phyloP scores from a whole-genome alignment of 192 early-diverging fungal species.

The Helicostylum pulchrum region DNA sequence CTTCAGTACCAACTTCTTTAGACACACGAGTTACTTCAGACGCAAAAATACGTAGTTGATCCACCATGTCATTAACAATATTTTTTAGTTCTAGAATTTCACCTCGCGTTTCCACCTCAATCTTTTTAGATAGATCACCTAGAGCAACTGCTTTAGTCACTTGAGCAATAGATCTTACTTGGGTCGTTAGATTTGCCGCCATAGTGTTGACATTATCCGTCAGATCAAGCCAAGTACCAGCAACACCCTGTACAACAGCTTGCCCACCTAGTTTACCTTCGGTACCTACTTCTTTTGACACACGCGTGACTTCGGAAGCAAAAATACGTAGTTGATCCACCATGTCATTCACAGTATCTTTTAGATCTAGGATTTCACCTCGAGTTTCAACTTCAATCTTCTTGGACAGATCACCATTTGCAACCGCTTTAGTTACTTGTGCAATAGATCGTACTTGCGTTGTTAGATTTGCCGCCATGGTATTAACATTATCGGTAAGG shows the following conservation, averaged over 20 bases:
- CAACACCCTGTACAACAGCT: constrained; percentile 64
- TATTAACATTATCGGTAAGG: constrained; percentile 51
- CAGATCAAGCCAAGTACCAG: constrained; percentile 73
- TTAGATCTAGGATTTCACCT: constrained; percentile 47
- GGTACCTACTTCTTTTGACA: constrained; percentile 57
- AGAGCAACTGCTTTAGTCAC: constrained; percentile 56
- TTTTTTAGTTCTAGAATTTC: constrained; percentile 63
- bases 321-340: constrained; percentile 52
- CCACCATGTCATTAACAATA: constrained; percentile 66
- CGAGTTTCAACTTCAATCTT: constrained; percentile 45
- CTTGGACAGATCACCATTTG: constrained; percentile 42
- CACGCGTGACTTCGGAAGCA: constrained; percentile 56
- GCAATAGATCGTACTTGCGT: constrained; percentile 50
- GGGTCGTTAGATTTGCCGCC: constrained; percentile 55
- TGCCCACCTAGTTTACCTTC: constrained; percentile 73
- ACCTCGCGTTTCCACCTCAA: constrained; percentile 56
- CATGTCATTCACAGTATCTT: constrained; percentile 54
- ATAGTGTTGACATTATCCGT: constrained; percentile 63
- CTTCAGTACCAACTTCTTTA: constrained; percentile 57
- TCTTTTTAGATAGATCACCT: constrained; percentile 58
- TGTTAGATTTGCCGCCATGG: constrained; percentile 53
- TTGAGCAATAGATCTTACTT: constrained; percentile 62
- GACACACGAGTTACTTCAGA: constrained; percentile 59
- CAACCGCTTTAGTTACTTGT: constrained; percentile 47
- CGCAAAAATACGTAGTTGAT: constrained; percentile 56